Conservation (phyloP, 1,284 basidiomycete genomes). For the Exobasidium cylindrosporum region DNA sequence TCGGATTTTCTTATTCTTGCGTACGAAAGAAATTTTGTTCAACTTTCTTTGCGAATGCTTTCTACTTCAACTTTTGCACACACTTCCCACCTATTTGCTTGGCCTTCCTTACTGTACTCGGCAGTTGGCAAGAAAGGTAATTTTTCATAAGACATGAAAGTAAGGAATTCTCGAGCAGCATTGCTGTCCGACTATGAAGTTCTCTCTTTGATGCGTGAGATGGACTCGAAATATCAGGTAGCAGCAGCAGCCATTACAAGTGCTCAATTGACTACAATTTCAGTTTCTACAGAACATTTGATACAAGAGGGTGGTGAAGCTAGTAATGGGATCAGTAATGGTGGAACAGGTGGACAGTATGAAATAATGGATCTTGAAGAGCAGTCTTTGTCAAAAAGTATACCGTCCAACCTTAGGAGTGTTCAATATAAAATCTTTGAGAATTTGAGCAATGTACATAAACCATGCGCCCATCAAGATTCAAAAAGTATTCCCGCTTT, state of each 20-base stretch:
- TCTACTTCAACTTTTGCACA: neutral
- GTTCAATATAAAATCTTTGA: conserved; percentile 76
- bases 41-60: too few species aligned
- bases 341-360: conserved; percentile 17
- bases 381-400: conserved; percentile 25
- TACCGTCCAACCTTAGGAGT: conserved; percentile 73
- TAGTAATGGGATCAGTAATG: neutral
- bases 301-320: conserved; percentile 40
- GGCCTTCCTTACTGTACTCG: neutral
- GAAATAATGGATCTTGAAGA: neutral
- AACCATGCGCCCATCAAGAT: conserved; percentile 69
- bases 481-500: conserved; percentile 67
- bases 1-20: neutral
- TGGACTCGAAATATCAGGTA: conserved; percentile 70
- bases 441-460: conserved; percentile 32
- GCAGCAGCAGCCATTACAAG: conserved; percentile 59
- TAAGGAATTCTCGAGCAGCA: conserved; percentile 72
- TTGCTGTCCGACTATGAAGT: conserved; percentile 85
- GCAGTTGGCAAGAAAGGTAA: neutral
- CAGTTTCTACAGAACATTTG: conserved; percentile 58
- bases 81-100: too few species aligned
- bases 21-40: neutral
- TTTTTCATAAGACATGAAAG: conserved; percentile 59
- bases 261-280: conserved; percentile 28
- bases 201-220: conserved; percentile 70